Evolutionary conservation across 83 land plant genomes (phyloP).

Genomic region (Picea engelmannii): DNA sequence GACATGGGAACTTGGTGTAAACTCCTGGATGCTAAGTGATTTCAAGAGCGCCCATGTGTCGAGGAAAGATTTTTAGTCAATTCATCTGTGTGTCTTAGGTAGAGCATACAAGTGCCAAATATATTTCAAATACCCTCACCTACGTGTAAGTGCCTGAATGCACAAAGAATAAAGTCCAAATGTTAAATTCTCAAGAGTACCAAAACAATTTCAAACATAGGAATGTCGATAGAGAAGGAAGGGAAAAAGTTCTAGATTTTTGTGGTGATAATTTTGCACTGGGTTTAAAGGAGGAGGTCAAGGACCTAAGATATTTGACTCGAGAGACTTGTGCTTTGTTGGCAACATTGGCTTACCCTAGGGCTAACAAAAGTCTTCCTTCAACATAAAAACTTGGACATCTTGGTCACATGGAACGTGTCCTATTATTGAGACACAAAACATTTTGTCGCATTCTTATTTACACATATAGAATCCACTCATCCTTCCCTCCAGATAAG

Average conservation of each 20-base stretch:
- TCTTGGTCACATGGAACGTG: slow-evolving; percentile 37
- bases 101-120: no score
- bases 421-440: slow-evolving; percentile 39
- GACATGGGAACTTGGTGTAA: no score
- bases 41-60: no score
- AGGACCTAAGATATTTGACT: slow-evolving; percentile 86
- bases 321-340: slow-evolving; percentile 83
- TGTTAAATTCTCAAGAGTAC: no score
- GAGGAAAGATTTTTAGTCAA: no score
- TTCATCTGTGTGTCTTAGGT: no score
- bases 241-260: slow-evolving; percentile 63
- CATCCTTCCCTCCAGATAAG: slow-evolving; percentile 57
- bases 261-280: slow-evolving; percentile 36
- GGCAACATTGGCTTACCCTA: slow-evolving; percentile 67
- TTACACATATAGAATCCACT: slow-evolving; percentile 61
- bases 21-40: no score
- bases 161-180: no score
- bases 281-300: slow-evolving; percentile 84
- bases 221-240: slow-evolving; percentile 44
- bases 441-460: slow-evolving; percentile 62
- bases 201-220: no score
- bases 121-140: no score
- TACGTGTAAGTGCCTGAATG: no score
- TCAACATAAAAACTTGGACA: slow-evolving; percentile 54
- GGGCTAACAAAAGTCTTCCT: slow-evolving; percentile 62